phyloP scores from a whole-genome alignment of 2,329 filamentous ascomycete species.

The Cylindrodendrum hubeiense region DNA sequence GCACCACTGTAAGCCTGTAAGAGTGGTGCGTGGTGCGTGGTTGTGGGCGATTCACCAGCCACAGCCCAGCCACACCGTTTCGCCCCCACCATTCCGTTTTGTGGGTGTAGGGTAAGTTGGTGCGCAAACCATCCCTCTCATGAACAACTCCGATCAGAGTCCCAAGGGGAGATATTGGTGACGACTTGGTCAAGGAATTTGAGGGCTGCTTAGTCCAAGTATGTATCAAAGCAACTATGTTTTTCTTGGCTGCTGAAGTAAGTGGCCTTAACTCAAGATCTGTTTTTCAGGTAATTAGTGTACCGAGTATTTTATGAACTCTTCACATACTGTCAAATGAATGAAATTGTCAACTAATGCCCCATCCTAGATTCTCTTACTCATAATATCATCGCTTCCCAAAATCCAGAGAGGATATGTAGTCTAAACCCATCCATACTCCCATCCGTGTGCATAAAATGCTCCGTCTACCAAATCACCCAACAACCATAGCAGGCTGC shows the following conservation, averaged over 20 bases:
- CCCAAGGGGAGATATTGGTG: no score
- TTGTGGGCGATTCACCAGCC: slow-evolving; percentile 40
- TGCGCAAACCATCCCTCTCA: neutral
- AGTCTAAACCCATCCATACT: slow-evolving; percentile 12
- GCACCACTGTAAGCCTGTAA: slow-evolving; percentile 2
- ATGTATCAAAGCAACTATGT: no score
- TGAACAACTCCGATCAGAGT: neutral
- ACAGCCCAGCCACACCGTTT: slow-evolving; percentile 36
- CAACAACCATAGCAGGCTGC: slow-evolving; percentile 27
- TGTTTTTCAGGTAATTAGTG: neutral
- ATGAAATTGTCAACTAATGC: neutral
- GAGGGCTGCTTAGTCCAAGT: no score
- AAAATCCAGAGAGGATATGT: slow-evolving; percentile 4
- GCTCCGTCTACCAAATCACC: neutral
- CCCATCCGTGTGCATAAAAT: neutral
- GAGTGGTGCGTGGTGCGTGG: neutral
- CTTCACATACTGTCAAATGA: neutral
- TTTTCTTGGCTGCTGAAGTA: neutral
- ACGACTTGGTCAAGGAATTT: neutral
- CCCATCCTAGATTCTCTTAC: neutral
- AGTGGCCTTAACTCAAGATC: neutral
- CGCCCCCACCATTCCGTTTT: neutral
- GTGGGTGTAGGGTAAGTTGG: slow-evolving; percentile 19
- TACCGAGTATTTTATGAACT: neutral
- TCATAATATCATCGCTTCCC: neutral